Conservation (phyloP, 2,329 filamentous ascomycete species). For the Diaporthe ilicicola region DNA sequence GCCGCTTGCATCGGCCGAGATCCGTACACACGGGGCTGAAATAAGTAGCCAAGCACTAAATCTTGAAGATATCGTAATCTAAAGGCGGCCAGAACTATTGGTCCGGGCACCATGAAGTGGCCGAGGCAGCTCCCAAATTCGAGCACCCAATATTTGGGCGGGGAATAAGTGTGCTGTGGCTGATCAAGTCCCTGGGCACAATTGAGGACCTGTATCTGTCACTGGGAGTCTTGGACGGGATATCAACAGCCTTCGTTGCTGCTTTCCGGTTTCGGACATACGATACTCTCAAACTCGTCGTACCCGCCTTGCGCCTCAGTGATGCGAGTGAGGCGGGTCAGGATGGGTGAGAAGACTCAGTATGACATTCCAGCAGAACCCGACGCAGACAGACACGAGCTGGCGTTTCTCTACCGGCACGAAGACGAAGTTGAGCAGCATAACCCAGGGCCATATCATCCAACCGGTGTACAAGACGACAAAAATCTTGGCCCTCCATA, state of each 20-base stretch:
- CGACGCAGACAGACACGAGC: conserved; percentile 38
- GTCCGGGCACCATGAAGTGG: not conserved
- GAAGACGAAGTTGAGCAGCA: conserved; percentile 38
- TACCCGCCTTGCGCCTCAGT: not conserved
- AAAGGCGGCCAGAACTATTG: not conserved
- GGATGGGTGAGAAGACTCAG: conserved; percentile 34
- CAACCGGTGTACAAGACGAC: conserved; percentile 37
- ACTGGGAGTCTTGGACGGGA: not conserved
- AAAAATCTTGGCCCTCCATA: conserved; percentile 36
- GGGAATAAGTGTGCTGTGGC: no score
- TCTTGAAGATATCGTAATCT: no score
- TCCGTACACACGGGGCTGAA: no score
- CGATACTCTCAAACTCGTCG: not conserved
- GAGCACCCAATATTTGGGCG: no score
- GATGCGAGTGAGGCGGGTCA: conserved; percentile 29
- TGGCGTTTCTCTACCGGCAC: conserved; percentile 39
- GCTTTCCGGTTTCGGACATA: not conserved
- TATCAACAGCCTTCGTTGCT: not conserved
- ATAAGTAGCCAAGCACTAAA: no score
- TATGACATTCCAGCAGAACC: conserved; percentile 40
- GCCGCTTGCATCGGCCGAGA: no score
- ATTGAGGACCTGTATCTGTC: not conserved
- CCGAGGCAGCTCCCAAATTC: not conserved
- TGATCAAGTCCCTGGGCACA: not conserved
- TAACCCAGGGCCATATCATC: conserved; percentile 39